Evolutionary conservation across 805 yeast genomes (phyloP), one percentile per base, ranked within the genome.

Genomic region (Starmerella roubikii): DNA sequence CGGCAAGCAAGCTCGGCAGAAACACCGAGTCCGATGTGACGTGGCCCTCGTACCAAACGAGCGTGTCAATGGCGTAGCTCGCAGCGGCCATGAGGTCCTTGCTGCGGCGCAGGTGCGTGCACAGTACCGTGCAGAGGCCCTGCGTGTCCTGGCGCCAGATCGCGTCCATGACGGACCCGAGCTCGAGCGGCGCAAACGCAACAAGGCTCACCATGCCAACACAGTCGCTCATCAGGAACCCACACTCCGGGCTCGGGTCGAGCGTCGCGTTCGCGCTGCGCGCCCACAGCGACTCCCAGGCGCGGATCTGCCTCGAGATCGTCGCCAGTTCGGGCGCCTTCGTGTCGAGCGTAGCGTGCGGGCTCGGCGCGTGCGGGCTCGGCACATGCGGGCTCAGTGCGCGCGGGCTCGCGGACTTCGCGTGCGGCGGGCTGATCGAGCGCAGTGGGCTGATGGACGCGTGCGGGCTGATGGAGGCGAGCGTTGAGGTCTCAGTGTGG

Each of bases 191-290:
- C 23, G 51, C 53, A 45, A 52, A 60, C 46, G 52, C 64, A 29
- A 54, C 65, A 49, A 48, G 57, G 18, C 59, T 61, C 34, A 55
- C 58, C 30, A 66, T 46, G 8, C 66, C 61, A 16, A 64, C 60
- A n/a, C 68, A 62, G 34, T 65, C 69, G 39, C 60, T 50, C 58
- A 61, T 62, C 21, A 65, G 45, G 1, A 61, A 64, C 1, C 64
- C 63, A 37, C 55, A 57, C 42, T 60, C 59, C 32, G 64, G 61
- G 32, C 55, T 56, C 20, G 66, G 57, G 31, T 58, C 58, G 27
- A 67, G 53, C 3, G 69, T 56, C 10, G 68, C 66, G 37, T 57
- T 46, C 15, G 65, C 68, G 4, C 56, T 58, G 25, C 61, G 54
- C 11, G 67, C 57, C 57, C 67, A 62, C 30, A 57, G 51, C 30